Conservation (phyloP, 148 eudicot species). For the Chenopodium suecicum region DNA sequence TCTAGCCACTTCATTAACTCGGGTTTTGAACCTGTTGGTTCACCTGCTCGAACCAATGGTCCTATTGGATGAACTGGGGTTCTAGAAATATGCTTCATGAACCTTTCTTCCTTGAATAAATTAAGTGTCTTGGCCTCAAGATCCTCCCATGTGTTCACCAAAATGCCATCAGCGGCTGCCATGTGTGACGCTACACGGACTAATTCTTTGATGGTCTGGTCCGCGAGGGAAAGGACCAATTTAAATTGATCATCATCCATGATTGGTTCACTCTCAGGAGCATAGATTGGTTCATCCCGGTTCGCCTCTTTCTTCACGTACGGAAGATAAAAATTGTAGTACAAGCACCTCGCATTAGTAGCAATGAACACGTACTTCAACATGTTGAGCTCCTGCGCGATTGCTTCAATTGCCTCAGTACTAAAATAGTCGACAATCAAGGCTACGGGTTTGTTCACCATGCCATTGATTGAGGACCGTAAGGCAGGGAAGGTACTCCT, state of each 20-base stretch:
- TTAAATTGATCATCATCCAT: slow-evolving; percentile 30
- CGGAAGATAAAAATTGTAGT: slow-evolving; percentile 38
- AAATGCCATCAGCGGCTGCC: slow-evolving; percentile 34
- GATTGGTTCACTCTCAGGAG: slow-evolving; percentile 50
- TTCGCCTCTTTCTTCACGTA: slow-evolving; percentile 28
- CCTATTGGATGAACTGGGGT: slow-evolving; percentile 45
- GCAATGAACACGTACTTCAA: slow-evolving; percentile 42
- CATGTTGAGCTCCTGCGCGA: slow-evolving; percentile 38
- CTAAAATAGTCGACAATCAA: slow-evolving; percentile 45
- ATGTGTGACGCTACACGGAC: slow-evolving; percentile 21
- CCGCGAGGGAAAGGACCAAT: slow-evolving; percentile 5
- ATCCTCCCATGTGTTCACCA: slow-evolving; percentile 47
- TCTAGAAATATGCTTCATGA: slow-evolving; percentile 23
- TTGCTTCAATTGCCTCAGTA: slow-evolving; percentile 36
- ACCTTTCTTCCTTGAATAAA: slow-evolving; percentile 31
- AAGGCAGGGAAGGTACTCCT: slow-evolving; percentile 31
- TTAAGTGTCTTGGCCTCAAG: slow-evolving; percentile 36
- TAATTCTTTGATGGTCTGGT: slow-evolving; percentile 17
- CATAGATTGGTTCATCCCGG: slow-evolving; percentile 33
- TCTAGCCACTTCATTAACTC: slow-evolving; percentile 32
- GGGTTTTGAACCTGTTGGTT: neutral
- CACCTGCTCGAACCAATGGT: slow-evolving; percentile 30
- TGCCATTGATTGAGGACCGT: slow-evolving; percentile 22
- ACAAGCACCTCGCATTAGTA: slow-evolving; percentile 32
- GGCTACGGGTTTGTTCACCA: slow-evolving; percentile 37